Base-by-base conservation (phyloP, 2,329 filamentous ascomycete species). In the Fusarium mexicanum region DNA sequence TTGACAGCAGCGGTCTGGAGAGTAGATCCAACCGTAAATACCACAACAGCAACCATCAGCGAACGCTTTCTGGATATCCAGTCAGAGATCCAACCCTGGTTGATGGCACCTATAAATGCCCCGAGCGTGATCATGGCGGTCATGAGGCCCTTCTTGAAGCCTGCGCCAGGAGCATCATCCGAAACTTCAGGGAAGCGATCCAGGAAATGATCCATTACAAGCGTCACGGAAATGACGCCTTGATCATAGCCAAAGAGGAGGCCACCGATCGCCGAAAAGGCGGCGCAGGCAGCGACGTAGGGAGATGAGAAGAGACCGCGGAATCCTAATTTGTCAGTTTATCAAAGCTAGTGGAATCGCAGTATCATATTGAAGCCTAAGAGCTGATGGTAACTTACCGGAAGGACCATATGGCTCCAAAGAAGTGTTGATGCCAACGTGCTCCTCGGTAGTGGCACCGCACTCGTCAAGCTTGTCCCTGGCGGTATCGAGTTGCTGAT, bases 81-180 rank as follows among this genome's bases (percentile, higher is more conserved):
- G 65, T 83, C 81, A 38, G 81, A 80, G 11, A 83, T 68, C 66
- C 84, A 81, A 2, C 83, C 83, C 64, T 83, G 83, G 66, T 82
- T 76, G 29, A 87, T 77, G 7, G 86, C 86, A 12, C 86, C 86
- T 68, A 86, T 77, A 81, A 85, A 87, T 12, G 86, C 86, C 62
- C 84, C 81, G 1, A 88, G 79, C 6, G 86, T 78, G 12, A 88
- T 79, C n/a, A 84, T 86, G 38, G 86, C 87, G 10, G 87, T 85
- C 71, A 87, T 86, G 81, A 87, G 87, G 31, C 86, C 78, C 26
- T 76, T 76, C 50, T 76, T 74, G 51, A 79, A 78, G 9, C 85
- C 84, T 6, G 83, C 81, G 5, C 85, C 85, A 13, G 82, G 76
- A 11, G 80, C 81, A 5, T 67, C 60, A 12, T 81, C 77, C 0